Evolutionary conservation across 495 filamentous ascomycete genomes (phyloP), one percentile per base, ranked within the genome.

Genomic region (Aspergillus homomorphus): DNA sequence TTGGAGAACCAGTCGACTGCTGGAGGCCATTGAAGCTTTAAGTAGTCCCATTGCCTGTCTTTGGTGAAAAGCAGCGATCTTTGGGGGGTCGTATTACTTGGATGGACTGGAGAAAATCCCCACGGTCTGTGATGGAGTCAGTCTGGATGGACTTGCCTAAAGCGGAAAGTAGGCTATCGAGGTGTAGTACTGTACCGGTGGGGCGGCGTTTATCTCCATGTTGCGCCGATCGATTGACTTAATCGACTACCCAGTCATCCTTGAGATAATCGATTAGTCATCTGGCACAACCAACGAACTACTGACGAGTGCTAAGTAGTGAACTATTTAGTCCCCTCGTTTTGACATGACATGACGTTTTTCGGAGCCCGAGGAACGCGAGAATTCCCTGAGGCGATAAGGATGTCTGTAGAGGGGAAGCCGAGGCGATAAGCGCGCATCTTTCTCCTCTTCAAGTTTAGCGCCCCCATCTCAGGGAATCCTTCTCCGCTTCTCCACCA

Each of bases 101-200:
- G n/a, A n/a, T n/a, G 45, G 23, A 23, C 10, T 16, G 21, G 46
- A 21, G 5, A 22, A 24, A 50, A 24, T 50, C 46, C 46, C 46
- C 46, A 50, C 46, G 22, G 22, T 24, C 46, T 12, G 10, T 19
- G n/a, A 54, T 54, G 28, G 16, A 26, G 24, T 19, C 16, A 41
- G 26, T 45, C 62, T 45, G 68, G 59, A 54, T 68, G 63, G 46
- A 70, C 68, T 50, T 70, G 63, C 68, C 63, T 33, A 58, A 57
- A 65, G 44, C 41, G 65, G 68, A 53, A 59, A 58, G 59, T 52
- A 43, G 22, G 23, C 45, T 44, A 50, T 45, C 41, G 24, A n/a
- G n/a, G n/a, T n/a, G n/a, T n/a, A n/a, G n/a, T n/a, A n/a, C n/a
- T n/a, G n/a, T n/a, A n/a, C 8, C 41, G 46, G 62, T 57, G 58